Percentiles rank a stretch among this genome's conserved stretches.
phyloP scores from a whole-genome alignment of 2,329 filamentous ascomycete genomes.

The Aureobasidium zeae region DNA sequence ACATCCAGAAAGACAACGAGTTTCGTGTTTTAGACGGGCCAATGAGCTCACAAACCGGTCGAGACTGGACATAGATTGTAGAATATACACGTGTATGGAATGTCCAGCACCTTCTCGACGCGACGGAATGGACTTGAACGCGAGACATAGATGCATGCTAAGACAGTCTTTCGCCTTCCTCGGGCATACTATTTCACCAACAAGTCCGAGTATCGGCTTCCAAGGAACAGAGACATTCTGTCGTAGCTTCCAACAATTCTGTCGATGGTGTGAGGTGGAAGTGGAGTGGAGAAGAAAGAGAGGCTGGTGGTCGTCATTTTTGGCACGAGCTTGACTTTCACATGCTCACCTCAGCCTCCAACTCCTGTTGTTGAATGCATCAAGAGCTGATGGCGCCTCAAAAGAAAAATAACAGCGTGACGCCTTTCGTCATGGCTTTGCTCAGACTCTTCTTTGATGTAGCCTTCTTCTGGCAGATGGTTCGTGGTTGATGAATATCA shows the following conservation, averaged over 20 bases:
- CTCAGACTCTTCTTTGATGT: slow-evolving; percentile 17
- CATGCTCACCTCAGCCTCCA: too few species aligned
- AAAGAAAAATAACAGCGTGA: slow-evolving; percentile 11
- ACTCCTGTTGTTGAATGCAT: not conserved
- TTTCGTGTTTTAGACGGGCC: slow-evolving; percentile 5
- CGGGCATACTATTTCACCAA: not conserved
- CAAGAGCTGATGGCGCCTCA: slow-evolving; percentile 14
- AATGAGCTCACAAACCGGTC: not conserved
- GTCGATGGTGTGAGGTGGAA: too few species aligned
- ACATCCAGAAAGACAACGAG: not conserved
- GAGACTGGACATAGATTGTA: not conserved
- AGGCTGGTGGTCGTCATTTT: too few species aligned
- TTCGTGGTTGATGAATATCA: slow-evolving; percentile 6
- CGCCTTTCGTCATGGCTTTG: slow-evolving; percentile 13
- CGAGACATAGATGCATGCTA: not conserved
- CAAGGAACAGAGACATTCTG: too few species aligned
- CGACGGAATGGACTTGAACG: slow-evolving; percentile 1
- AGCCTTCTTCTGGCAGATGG: slow-evolving; percentile 20
- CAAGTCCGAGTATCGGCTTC: too few species aligned
- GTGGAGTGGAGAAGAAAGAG: too few species aligned
- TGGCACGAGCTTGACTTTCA: too few species aligned
- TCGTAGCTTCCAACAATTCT: too few species aligned
- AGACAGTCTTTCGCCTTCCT: not conserved
- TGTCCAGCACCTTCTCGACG: not conserved
- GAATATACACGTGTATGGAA: slow-evolving; percentile 6